Conservation (phyloP, 352 stramenopile species). For the Phytophthora rubi region DNA sequence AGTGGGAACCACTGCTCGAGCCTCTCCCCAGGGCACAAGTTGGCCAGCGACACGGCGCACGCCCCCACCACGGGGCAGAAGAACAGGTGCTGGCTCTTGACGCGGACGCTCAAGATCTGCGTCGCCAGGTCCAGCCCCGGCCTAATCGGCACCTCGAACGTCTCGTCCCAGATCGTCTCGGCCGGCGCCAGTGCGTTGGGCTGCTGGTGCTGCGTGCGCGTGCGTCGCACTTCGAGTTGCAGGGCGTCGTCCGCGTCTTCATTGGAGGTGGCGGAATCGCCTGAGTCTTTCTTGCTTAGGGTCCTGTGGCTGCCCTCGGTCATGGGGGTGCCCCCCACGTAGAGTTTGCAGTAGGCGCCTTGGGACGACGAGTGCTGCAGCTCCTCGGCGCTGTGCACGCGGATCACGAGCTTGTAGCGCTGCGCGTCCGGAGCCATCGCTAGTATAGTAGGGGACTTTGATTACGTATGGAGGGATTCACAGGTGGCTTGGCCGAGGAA, state of each 20-base stretch:
- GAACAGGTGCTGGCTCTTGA: slow-evolving; percentile 75
- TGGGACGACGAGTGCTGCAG: slow-evolving; percentile 57
- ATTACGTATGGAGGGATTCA: too few relatives aligned
- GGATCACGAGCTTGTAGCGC: slow-evolving; percentile 56
- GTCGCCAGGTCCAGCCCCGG: slow-evolving; percentile 24
- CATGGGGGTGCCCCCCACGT: slow-evolving; percentile 57
- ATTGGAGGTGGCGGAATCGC: slow-evolving; percentile 20
- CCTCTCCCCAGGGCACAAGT: slow-evolving; percentile 44
- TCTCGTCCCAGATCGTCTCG: slow-evolving; percentile 66
- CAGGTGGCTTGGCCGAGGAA: slow-evolving; percentile 4
- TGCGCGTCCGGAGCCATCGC: slow-evolving; percentile 18
- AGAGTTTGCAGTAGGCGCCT: slow-evolving; percentile 76
- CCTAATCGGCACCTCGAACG: slow-evolving; percentile 54
- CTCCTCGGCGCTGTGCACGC: slow-evolving; percentile 59
- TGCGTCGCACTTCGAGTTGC: slow-evolving; percentile 59
- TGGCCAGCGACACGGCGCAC: slow-evolving; percentile 59
- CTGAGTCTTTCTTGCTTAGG: slow-evolving; percentile 44
- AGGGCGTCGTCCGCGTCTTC: slow-evolving; percentile 30
- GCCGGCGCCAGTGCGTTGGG: slow-evolving; percentile 34
- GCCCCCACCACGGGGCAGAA: slow-evolving; percentile 59
- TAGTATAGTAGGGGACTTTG: too few relatives aligned
- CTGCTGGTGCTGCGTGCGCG: slow-evolving; percentile 45
- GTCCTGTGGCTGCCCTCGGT: slow-evolving; percentile 52
- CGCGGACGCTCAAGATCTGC: slow-evolving; percentile 65
- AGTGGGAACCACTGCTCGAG: slow-evolving; percentile 66